A percentile compares a stretch with the other conserved stretches of the same genome.
Evolutionary conservation across 352 stramenopile species (phyloP).

Genomic region (Globisporangium cederbergense): DNA sequence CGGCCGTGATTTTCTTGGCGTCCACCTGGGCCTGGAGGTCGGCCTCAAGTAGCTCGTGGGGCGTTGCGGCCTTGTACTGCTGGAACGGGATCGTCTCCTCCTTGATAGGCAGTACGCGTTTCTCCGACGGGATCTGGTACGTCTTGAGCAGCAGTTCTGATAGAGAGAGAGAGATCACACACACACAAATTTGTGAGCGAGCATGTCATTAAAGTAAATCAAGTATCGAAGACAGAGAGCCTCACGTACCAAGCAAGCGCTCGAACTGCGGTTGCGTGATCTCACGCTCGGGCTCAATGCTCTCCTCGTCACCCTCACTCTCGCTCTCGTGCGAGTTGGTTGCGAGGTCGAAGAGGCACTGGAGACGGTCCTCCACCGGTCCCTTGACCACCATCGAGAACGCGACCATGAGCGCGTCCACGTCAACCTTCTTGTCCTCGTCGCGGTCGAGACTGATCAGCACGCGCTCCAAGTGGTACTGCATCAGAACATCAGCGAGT

Average conservation of each 20-base stretch:
- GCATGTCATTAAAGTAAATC: neutral
- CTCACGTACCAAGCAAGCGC: conserved; percentile 37
- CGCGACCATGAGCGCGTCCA: conserved; percentile 72
- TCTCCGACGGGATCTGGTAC: conserved; percentile 84
- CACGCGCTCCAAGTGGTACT: conserved; percentile 80
- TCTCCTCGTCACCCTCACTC: conserved; percentile 7
- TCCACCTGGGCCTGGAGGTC: conserved; percentile 40
- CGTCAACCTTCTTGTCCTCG: conserved; percentile 47
- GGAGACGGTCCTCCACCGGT: conserved; percentile 58
- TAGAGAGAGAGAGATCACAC: neutral
- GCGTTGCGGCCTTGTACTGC: conserved; percentile 52
- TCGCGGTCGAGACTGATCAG: conserved; percentile 64
- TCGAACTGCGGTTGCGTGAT: conserved; percentile 61
- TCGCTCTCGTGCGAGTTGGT: conserved; percentile 29
- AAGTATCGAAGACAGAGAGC: neutral
- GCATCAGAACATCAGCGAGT: neutral
- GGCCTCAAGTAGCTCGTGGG: conserved; percentile 31
- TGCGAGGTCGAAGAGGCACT: conserved; percentile 68
- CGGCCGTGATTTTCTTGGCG: conserved; percentile 50
- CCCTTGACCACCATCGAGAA: conserved; percentile 85
- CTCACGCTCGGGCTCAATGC: conserved; percentile 31
- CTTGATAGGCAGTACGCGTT: conserved; percentile 62
- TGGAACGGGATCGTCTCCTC: conserved; percentile 81
- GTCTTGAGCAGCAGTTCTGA: conserved; percentile 64
- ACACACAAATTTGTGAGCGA: neutral